These are phyloP conservation scores for Phytophthora aleatoria DNA, from an alignment of 352 stramenopile species.

Conservation along the genomic window DNA sequence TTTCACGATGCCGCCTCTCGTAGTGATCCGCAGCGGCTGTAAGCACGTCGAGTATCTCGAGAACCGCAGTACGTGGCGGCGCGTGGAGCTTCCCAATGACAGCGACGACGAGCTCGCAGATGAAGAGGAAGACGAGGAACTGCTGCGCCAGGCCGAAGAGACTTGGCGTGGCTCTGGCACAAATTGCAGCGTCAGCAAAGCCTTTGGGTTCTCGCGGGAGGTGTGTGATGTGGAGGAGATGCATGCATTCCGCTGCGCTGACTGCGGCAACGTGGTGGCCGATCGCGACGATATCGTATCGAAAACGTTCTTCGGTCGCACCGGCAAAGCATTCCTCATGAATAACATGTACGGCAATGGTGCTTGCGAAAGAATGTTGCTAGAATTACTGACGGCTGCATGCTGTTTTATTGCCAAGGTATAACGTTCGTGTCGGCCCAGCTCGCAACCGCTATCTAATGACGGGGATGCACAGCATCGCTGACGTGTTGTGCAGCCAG, in stretches of 20 bases:
- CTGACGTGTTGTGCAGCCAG: constrained; percentile 64
- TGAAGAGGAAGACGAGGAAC: constrained; percentile 32
- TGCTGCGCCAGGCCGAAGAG: constrained; percentile 30
- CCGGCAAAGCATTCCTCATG: constrained; percentile 77
- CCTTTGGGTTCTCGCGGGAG: constrained; percentile 46
- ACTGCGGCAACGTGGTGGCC: constrained; percentile 67
- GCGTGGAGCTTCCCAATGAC: constrained; percentile 25
- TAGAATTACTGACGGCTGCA: constrained; percentile 1
- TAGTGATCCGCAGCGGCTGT: constrained; percentile 67
- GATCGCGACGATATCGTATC: constrained; percentile 75
- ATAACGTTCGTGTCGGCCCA: constrained; percentile 64
- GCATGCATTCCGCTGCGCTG: constrained; percentile 62
- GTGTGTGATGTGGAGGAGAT: constrained; percentile 54
- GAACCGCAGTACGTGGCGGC: constrained; percentile 49
- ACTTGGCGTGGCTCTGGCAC: constrained; percentile 11
- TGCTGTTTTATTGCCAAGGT: constrained; percentile 42
- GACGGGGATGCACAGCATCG: constrained; percentile 83
- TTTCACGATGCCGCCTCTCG: constrained; percentile 61
- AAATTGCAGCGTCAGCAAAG: constrained; percentile 26
- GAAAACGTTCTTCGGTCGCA: constrained; percentile 81
- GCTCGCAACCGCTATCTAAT: constrained; percentile 76
- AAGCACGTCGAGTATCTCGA: constrained; percentile 76
- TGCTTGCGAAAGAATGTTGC: neutral
- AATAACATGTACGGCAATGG: constrained; percentile 68
- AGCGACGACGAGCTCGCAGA: constrained; percentile 31